These are phyloP conservation scores for Cladosporium austrohemisphaericum DNA, from an alignment of 2,329 filamentous ascomycete genomes.

Conservation along the genomic window DNA sequence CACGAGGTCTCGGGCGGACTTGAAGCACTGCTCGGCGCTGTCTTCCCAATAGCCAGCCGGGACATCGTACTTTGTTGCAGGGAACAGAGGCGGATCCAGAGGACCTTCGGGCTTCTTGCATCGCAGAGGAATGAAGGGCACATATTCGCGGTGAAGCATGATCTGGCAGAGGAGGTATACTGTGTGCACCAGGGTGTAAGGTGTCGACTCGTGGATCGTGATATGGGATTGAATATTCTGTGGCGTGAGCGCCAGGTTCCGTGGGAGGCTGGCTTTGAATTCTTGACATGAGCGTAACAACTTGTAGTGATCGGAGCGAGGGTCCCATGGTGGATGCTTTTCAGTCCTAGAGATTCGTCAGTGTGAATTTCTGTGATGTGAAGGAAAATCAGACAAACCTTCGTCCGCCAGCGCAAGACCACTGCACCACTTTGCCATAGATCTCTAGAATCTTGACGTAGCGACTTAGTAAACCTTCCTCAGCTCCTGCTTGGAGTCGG, in stretches of 20 bases:
- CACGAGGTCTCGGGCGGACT: conserved; percentile 59
- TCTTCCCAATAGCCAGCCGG: conserved; percentile 59
- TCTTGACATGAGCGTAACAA: conserved; percentile 50
- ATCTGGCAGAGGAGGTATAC: conserved; percentile 63
- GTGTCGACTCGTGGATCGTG: conserved; percentile 58
- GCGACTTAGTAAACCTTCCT: conserved; percentile 47
- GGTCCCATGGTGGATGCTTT: conserved; percentile 58
- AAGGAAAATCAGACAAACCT: conserved; percentile 37
- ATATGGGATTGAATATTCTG: conserved; percentile 65
- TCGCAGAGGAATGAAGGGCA: conserved; percentile 61
- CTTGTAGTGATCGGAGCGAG: conserved; percentile 51
- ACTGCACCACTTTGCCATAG: conserved; percentile 55
- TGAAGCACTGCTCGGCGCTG: conserved; percentile 61
- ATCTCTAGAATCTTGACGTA: conserved; percentile 54
- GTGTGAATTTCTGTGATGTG: background rate
- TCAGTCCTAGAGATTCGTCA: conserved; percentile 45
- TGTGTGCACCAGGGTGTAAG: conserved; percentile 65
- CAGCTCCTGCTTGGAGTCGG: conserved; percentile 51
- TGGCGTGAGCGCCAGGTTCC: conserved; percentile 55
- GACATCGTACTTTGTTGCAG: conserved; percentile 43
- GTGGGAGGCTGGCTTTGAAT: conserved; percentile 55
- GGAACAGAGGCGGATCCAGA: conserved; percentile 56
- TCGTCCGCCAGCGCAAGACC: conserved; percentile 56
- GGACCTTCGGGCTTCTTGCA: conserved; percentile 53
- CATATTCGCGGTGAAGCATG: conserved; percentile 65